Conservation (phyloP, 2,329 filamentous ascomycete genomes). For the Cladophialophora bantiana region DNA sequence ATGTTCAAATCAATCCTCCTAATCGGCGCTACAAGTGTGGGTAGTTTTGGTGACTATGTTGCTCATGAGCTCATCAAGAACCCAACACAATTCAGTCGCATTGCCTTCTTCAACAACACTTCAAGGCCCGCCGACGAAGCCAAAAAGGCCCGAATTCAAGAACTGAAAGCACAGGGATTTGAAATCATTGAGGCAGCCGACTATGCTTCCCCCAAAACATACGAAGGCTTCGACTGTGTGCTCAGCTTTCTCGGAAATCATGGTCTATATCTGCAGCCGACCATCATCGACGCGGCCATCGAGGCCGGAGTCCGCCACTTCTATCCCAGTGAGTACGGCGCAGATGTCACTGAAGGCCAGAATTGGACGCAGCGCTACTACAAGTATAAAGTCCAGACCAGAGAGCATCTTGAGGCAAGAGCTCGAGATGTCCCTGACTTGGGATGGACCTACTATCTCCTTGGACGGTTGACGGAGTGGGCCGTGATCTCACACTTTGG, state of each 20-base stretch:
- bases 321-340: constrained; percentile 48
- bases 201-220: constrained; percentile 13
- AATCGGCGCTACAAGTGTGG: constrained; percentile 6
- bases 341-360: constrained; percentile 26
- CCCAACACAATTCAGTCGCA: constrained; percentile 9
- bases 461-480: constrained; percentile 47
- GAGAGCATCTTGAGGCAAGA: constrained; percentile 41
- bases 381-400: constrained; percentile 43
- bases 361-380: constrained; percentile 32
- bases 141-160: constrained; percentile 10
- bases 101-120: constrained; percentile 23
- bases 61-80: constrained; percentile 12
- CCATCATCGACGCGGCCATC: constrained; percentile 51
- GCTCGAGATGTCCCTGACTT: constrained; percentile 35
- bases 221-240: constrained; percentile 33
- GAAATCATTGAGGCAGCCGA: constrained; percentile 12
- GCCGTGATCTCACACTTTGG: constrained; percentile 37
- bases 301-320: constrained; percentile 51
- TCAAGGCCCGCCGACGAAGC: constrained; percentile 9
- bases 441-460: constrained; percentile 44
- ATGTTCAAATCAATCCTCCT: constrained; percentile 23
- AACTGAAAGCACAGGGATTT: constrained; percentile 9
- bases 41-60: constrained; percentile 16
- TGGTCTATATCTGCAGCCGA: constrained; percentile 41
- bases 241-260: constrained; percentile 30